phyloP scores from a whole-genome alignment of 805 yeast genomes.

The Teunomyces gatunensis region DNA sequence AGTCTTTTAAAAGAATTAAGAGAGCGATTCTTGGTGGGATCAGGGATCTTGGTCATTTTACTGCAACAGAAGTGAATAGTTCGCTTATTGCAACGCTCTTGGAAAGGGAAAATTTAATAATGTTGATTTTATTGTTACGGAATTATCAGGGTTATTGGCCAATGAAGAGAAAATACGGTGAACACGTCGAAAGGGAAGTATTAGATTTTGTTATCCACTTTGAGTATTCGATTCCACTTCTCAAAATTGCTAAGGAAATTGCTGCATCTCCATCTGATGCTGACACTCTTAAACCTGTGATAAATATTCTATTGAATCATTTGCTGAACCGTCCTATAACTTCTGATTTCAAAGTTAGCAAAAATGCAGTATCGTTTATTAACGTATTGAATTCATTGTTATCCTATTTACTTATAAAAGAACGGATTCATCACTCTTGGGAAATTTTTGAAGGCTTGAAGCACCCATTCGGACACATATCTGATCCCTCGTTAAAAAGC shows the following conservation, averaged over 20 bases:
- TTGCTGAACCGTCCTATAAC: conserved; percentile 30
- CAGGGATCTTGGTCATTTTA: conserved; percentile 26
- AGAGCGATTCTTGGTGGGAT: conserved; percentile 31
- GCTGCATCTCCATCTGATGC: conserved; percentile 15
- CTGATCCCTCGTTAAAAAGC: conserved; percentile 59
- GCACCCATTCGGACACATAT: conserved; percentile 42
- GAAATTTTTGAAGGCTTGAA: conserved; percentile 11
- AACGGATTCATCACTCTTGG: conserved; percentile 22
- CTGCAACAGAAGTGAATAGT: conserved; percentile 15
- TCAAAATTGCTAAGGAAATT: conserved; percentile 40
- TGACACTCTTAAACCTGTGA: conserved; percentile 28
- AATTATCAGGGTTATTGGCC: conserved; percentile 59
- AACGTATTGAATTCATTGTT: conserved; percentile 60
- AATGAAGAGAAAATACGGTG: conserved; percentile 59
- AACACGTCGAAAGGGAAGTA: conserved; percentile 62
- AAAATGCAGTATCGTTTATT: conserved; percentile 52
- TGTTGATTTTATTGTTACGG: conserved; percentile 41
- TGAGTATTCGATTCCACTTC: conserved; percentile 44
- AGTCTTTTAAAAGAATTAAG: conserved; percentile 22
- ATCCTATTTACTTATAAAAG: conserved; percentile 41
- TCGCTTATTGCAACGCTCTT: conserved; percentile 17
- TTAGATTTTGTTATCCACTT: conserved; percentile 49
- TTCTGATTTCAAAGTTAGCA: conserved; percentile 44
- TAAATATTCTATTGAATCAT: conserved; percentile 26
- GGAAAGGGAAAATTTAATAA: conserved; percentile 23